Base-by-base conservation (phyloP, 345 rosid species). In the Aquilaria sinensis region DNA sequence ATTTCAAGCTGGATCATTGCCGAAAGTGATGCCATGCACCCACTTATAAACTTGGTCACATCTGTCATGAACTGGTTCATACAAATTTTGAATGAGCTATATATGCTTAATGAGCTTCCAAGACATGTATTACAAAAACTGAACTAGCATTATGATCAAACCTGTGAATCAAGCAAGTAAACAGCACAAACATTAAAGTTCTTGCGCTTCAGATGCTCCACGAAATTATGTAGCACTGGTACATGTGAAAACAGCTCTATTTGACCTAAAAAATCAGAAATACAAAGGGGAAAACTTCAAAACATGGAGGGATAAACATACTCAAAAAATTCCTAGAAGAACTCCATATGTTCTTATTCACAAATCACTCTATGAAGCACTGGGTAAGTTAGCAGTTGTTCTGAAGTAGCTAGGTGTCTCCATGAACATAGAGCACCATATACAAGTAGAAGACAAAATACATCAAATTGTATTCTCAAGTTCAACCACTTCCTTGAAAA, bases 21-120 rank as follows among this genome's bases (percentile, higher is more conserved):
- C 62, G 97, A 85, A 58, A 90, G 97, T 62, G 98, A 93, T 46
- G 92, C 89, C 97, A 88, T 86, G 71, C 98, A 93, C 50, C 97
- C 98, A 64, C 97, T 90, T 46, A 90, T 83, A 70, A 86, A 93
- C 80, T 93, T 93, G 31, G 97, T 88, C 54, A 86, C 95, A 73
- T 93, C 96, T 4, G 90, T 83, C 51, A 90, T 74, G 72, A 93
- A 93, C 99, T 93, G 85, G 52, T 43, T 68, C 68, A 70, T 32
- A 58, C 12, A 63, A 62, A 70, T 62, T 33, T 52, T 10, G 10
- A 12, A 11, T 46, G 58, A 34, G 62, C 45, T 47, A 48, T 64
- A 14, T 31, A 56, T 13, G 47, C 53, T 65, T 53, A 70, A 31
- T 32, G 11, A 67, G 32, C 57, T 3, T 41, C 53, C 14, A 66